Conservation (phyloP, 108 stramenopile species). For the Skeletonema potamos region DNA sequence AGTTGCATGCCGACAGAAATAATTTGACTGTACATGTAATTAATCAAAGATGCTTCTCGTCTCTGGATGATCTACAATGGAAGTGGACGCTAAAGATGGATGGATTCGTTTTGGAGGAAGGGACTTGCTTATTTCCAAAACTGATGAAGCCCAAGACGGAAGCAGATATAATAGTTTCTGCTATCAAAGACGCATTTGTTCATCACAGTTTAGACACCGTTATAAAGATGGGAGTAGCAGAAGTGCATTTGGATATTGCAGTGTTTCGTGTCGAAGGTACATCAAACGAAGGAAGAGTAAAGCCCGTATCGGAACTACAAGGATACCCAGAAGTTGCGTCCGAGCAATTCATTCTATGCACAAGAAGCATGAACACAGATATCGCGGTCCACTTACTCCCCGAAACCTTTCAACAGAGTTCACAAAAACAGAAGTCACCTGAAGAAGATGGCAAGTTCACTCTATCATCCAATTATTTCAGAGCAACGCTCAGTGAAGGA, state of each 20-base stretch:
- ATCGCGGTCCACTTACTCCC: neutral
- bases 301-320: neutral
- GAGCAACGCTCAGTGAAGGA: neutral
- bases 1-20: neutral
- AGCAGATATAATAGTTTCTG: neutral
- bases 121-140: constrained; percentile 2
- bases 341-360: neutral
- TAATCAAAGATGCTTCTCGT: constrained; percentile 19
- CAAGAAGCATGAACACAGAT: neutral
- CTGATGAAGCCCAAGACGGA: constrained; percentile 7
- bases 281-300: neutral
- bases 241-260: neutral
- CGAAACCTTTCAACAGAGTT: neutral
- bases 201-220: neutral
- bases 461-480: constrained; percentile 2
- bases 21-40: neutral
- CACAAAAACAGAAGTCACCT: neutral
- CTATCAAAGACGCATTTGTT: neutral
- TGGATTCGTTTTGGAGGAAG: constrained; percentile 18
- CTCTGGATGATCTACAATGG: constrained; percentile 17
- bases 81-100: constrained; percentile 22
- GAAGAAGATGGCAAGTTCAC: neutral
- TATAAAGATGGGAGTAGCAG: neutral
- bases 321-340: neutral
- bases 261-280: neutral